Percentiles rank a stretch among this genome's conserved stretches.
phyloP scores from a whole-genome alignment of 495 filamentous ascomycete species.

The Hyaloscypha finlandica region DNA sequence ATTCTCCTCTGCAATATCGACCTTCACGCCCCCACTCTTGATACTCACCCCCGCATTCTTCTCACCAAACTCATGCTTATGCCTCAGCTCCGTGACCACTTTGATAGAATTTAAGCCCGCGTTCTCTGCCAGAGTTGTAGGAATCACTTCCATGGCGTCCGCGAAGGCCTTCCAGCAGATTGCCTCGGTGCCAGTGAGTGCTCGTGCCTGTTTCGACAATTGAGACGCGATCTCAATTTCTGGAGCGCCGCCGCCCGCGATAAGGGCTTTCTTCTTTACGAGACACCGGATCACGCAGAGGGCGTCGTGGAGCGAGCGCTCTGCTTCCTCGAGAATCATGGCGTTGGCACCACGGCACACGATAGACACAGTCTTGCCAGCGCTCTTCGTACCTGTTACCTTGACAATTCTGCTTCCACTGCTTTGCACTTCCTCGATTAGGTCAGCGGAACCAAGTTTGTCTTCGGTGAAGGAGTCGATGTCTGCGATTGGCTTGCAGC shows the following conservation, averaged over 20 bases:
- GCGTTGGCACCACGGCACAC: slow-evolving; percentile 92
- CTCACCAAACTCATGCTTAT: slow-evolving; percentile 91
- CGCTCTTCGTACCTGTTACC: slow-evolving; percentile 82
- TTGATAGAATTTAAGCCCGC: slow-evolving; percentile 96
- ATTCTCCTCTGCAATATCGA: slow-evolving; percentile 94
- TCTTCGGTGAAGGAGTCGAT: slow-evolving; percentile 99
- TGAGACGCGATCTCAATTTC: slow-evolving; percentile 91
- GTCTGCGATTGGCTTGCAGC: slow-evolving; percentile 98
- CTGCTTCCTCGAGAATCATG: slow-evolving; percentile 94
- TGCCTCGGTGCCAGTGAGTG: slow-evolving; percentile 83
- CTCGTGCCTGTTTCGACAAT: slow-evolving; percentile 77
- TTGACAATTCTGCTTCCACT: slow-evolving; percentile 91
- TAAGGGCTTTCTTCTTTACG: slow-evolving; percentile 97
- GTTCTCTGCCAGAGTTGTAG: slow-evolving; percentile 95
- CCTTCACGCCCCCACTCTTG: slow-evolving; percentile 93
- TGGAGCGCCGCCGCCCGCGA: slow-evolving; percentile 93
- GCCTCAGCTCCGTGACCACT: slow-evolving; percentile 95
- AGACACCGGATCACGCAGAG: slow-evolving; percentile 97
- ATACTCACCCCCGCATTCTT: slow-evolving; percentile 96
- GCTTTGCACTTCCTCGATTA: slow-evolving; percentile 88
- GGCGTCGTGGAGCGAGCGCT: slow-evolving; percentile 93
- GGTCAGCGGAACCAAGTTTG: slow-evolving; percentile 94
- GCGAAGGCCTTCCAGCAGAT: slow-evolving; percentile 99
- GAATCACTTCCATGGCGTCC: slow-evolving; percentile 96
- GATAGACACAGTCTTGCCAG: slow-evolving; percentile 87